phyloP scores from a whole-genome alignment of 2,329 filamentous ascomycete species.

The Fusarium sp. region DNA sequence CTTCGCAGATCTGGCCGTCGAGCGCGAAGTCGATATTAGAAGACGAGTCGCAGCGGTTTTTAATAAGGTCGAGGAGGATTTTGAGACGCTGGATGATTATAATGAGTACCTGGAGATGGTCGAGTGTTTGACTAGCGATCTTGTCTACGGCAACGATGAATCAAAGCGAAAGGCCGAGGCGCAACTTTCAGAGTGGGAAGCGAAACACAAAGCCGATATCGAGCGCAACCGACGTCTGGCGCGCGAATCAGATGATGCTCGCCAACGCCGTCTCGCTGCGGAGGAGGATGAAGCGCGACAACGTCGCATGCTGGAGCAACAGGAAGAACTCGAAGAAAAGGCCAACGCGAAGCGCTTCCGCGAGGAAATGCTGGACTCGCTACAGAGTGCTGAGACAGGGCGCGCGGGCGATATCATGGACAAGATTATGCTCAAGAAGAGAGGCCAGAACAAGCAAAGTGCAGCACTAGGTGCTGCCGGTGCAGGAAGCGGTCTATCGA shows the following conservation, averaged over 20 bases:
- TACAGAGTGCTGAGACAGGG: conserved; percentile 73
- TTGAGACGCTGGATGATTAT: conserved; percentile 85
- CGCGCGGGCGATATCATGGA: conserved; percentile 72
- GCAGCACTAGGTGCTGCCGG: conserved; percentile 55
- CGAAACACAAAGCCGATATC: conserved; percentile 78
- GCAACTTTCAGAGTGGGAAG: conserved; percentile 73
- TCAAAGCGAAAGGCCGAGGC: conserved; percentile 66
- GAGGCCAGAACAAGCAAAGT: conserved; percentile 66
- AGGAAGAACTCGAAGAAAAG: conserved; percentile 80
- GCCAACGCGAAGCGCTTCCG: conserved; percentile 73
- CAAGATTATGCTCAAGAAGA: conserved; percentile 80
- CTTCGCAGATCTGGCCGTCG: conserved; percentile 88
- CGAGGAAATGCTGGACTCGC: conserved; percentile 78
- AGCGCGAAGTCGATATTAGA: conserved; percentile 94
- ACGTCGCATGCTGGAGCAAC: conserved; percentile 72
- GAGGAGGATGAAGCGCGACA: conserved; percentile 76
- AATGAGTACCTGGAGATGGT: conserved; percentile 97
- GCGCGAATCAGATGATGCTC: conserved; percentile 68
- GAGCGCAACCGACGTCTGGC: conserved; percentile 72
- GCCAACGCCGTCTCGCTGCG: conserved; percentile 69
- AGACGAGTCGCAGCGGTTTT: conserved; percentile 84
- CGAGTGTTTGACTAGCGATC: conserved; percentile 90
- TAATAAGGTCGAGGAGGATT: conserved; percentile 92
- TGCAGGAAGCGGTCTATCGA: conserved; percentile 66
- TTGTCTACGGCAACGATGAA: conserved; percentile 80